Evolutionary conservation across 495 filamentous ascomycete genomes (phyloP), one percentile per base, ranked within the genome.

Genomic region (Choiromyces venosus): DNA sequence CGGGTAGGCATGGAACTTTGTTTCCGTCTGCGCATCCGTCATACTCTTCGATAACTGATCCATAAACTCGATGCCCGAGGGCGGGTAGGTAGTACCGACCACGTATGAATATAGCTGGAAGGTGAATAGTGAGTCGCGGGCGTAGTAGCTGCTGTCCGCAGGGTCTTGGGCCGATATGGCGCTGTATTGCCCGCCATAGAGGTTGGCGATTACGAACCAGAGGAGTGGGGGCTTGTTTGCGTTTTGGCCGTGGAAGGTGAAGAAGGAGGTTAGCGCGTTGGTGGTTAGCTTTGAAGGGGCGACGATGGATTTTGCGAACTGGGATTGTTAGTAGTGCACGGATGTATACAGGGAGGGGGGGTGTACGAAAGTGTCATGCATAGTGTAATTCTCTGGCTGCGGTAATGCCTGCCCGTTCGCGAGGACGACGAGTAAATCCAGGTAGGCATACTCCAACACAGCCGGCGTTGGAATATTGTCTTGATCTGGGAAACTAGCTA

Each of bases 151-250:
- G 14, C 87, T 87, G 2, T 77, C 82, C 46, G 86, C 83, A 61
- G 81, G 78, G 1, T 83, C 76, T 2, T 85, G 79, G 14, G 85
- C 83, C 71, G 83, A 83, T 65, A 89, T 82, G 39, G 81, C 80
- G 68, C 82, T 84, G 67, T 82, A 78, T 8, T 83, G 82, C 37
- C 88, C 89, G 66, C 89, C 89, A 52, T 84, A 83, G 2, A 87
- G 84, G 70, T 88, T 84, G 61, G 86, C 86, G 65, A 89, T 88
- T 71, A 85, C 78, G 76, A 84, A 88, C 88, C 88, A 89, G 12
- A 69, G 40, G 69, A 69, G 76, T 66, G 39, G 66, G 37, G 56
- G 66, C 37, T 36, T 67, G 19, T 29, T 25, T 40, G 36, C 52
- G 19, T 52, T 71, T 70, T 38, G 64, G 67, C 52, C 7, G 10